Evolutionary conservation across 306 rosid species (phyloP).

Genomic region (Sechiopsis laciniata): DNA sequence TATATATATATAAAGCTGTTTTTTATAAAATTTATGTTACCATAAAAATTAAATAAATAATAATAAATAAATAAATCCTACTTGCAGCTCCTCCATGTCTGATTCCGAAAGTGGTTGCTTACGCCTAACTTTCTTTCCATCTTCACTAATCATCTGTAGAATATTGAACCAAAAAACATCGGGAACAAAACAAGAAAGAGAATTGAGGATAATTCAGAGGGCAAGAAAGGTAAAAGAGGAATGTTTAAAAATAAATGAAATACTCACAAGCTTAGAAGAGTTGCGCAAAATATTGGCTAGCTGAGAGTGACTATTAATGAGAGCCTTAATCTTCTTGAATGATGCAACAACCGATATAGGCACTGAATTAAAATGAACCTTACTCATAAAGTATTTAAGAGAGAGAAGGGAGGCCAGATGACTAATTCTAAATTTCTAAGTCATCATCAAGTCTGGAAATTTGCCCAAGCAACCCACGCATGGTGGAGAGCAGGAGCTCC

Average conservation of each 20-base stretch:
- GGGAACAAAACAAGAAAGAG: constrained; percentile 16
- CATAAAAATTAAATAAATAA: neutral
- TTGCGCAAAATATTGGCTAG: constrained; percentile 77
- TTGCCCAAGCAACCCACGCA: neutral
- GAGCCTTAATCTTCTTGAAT: constrained; percentile 96
- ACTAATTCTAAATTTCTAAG: constrained; percentile 20
- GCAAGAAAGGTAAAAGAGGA: neutral
- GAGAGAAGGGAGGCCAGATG: neutral
- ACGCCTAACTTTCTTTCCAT: constrained; percentile 88
- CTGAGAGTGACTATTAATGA: constrained; percentile 59
- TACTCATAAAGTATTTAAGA: neutral
- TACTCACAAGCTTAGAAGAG: constrained; percentile 86
- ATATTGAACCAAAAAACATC: constrained; percentile 26
- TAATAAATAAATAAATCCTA: constrained; percentile 29
- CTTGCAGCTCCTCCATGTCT: constrained; percentile 89
- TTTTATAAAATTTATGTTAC: neutral
- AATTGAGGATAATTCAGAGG: constrained; percentile 1
- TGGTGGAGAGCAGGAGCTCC: neutral
- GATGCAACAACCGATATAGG: constrained; percentile 93
- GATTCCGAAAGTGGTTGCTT: constrained; percentile 59
- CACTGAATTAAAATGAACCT: constrained; percentile 44
- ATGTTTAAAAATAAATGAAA: constrained; percentile 16
- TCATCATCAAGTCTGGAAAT: neutral
- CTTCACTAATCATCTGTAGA: constrained; percentile 80
- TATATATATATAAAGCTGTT: too few relatives aligned